Percentiles rank a stretch among this genome's conserved stretches.
These are phyloP conservation scores for Sugiyamaella sp. DNA, from an alignment of 1,139 yeast species.

Conservation along the genomic window DNA sequence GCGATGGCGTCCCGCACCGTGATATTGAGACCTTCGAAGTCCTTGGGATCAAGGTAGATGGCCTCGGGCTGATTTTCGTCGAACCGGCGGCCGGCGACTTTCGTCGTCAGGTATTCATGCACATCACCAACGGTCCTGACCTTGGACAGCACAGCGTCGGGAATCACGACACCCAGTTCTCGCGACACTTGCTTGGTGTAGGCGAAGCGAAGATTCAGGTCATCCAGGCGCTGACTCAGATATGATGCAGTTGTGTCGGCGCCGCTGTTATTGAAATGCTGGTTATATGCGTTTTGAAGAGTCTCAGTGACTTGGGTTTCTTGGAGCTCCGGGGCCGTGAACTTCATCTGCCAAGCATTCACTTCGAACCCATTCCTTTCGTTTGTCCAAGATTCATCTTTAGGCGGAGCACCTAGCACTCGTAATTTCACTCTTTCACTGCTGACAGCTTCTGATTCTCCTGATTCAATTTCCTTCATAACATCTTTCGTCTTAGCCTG, in stretches of 20 bases:
- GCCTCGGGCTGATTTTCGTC: conserved; percentile 78
- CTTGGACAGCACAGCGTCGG: conserved; percentile 62
- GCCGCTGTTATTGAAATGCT: conserved; percentile 8
- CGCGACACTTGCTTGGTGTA: conserved; percentile 61
- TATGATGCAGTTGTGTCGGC: conserved; percentile 12
- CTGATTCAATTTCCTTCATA: conserved; percentile 31
- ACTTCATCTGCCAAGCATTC: conserved; percentile 39
- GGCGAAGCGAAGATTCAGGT: conserved; percentile 52
- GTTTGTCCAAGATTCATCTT: conserved; percentile 30
- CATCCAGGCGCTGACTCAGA: conserved; percentile 17
- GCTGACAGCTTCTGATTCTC: conserved; percentile 24
- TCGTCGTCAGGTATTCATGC: conserved; percentile 48
- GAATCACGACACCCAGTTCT: conserved; percentile 63
- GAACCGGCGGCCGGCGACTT: conserved; percentile 53
- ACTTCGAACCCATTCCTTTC: conserved; percentile 33
- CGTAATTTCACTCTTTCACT: conserved; percentile 31
- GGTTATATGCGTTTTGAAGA: conserved; percentile 19
- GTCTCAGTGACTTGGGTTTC: conserved; percentile 30
- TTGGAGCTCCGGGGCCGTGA: conserved; percentile 31
- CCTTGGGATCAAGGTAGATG: conserved; percentile 57
- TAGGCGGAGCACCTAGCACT: conserved; percentile 38
- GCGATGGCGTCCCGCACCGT: conserved; percentile 48
- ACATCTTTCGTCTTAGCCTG: conserved; percentile 31
- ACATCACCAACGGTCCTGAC: conserved; percentile 53
- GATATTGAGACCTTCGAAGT: conserved; percentile 55